These are phyloP conservation scores for Phytophthora pisi DNA, from an alignment of 352 stramenopile genomes.

Conservation along the genomic window DNA sequence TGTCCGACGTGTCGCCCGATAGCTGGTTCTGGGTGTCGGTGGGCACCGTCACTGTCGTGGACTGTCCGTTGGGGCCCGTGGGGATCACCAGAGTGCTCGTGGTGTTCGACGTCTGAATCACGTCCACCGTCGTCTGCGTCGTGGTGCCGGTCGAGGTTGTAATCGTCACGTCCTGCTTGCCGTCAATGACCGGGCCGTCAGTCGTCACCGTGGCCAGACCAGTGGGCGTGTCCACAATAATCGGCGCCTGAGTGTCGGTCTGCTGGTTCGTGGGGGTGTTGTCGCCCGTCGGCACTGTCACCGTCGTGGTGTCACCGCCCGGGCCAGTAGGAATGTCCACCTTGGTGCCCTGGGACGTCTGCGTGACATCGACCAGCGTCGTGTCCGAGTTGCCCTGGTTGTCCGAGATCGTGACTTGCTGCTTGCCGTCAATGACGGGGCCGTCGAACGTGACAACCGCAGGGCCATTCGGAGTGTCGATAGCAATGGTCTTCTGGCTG, in stretches of 20 bases:
- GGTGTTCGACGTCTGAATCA: neutral
- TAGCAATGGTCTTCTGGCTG: neutral
- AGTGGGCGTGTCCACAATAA: conserved; percentile 4
- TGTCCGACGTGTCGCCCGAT: conserved; percentile 9
- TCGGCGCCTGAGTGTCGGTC: neutral
- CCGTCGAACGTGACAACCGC: neutral
- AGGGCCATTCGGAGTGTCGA: neutral
- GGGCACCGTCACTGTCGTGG: conserved; percentile 6
- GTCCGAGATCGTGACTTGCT: neutral
- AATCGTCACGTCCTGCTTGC: conserved; percentile 19
- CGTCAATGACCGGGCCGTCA: conserved; percentile 1
- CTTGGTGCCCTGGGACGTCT: neutral
- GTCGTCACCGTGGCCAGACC: conserved; percentile 4
- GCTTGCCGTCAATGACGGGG: neutral
- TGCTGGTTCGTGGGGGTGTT: neutral
- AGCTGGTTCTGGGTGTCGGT: neutral
- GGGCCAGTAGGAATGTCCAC: neutral
- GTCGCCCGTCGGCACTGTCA: neutral
- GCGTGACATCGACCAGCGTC: neutral
- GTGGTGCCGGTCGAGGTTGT: conserved; percentile 6
- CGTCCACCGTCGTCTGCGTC: conserved; percentile 5
- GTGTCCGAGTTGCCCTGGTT: neutral
- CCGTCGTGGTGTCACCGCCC: neutral
- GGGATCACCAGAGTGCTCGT: conserved; percentile 17
- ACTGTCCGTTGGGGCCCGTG: conserved; percentile 17